phyloP scores from a whole-genome alignment of 176 grass and related monocot species.

The Secale cereale region DNA sequence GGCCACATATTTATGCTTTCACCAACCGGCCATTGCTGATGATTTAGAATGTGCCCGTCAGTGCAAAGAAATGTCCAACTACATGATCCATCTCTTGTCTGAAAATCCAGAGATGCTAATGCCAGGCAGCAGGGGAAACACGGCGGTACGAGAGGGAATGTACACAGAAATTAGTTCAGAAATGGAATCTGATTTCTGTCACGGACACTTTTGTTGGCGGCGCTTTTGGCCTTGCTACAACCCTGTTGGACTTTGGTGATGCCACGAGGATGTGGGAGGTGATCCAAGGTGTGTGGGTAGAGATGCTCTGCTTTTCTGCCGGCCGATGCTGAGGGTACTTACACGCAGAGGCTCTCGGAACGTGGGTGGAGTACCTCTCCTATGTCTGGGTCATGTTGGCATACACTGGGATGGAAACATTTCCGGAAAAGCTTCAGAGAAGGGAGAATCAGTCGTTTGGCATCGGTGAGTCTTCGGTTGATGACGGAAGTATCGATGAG shows the following conservation, averaged over 20 bases:
- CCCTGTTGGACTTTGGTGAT: not conserved
- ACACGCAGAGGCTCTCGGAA: not conserved
- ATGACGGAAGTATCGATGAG: no score
- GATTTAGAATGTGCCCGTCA: not conserved
- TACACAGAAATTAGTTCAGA: not conserved
- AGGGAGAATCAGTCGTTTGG: not conserved
- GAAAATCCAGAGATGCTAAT: not conserved
- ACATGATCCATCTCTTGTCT: not conserved
- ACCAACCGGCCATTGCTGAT: not conserved
- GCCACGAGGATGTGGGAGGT: not conserved
- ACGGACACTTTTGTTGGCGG: not conserved
- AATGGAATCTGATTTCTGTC: not conserved
- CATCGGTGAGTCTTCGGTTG: no score
- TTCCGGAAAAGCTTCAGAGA: not conserved
- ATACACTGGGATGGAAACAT: not conserved
- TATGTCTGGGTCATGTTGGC: not conserved
- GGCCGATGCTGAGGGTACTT: not conserved
- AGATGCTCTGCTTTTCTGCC: not conserved
- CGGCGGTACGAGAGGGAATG: not conserved
- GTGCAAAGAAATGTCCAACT: not conserved
- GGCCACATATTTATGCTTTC: not conserved
- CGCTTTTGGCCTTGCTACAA: not conserved
- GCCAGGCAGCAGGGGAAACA: not conserved
- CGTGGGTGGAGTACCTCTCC: not conserved
- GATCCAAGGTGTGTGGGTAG: not conserved